A percentile compares a stretch with the other conserved stretches of the same genome.
These are phyloP conservation scores for Geotrichum cucujoidarum DNA, from an alignment of 1,139 yeast genomes.

Conservation along the genomic window DNA sequence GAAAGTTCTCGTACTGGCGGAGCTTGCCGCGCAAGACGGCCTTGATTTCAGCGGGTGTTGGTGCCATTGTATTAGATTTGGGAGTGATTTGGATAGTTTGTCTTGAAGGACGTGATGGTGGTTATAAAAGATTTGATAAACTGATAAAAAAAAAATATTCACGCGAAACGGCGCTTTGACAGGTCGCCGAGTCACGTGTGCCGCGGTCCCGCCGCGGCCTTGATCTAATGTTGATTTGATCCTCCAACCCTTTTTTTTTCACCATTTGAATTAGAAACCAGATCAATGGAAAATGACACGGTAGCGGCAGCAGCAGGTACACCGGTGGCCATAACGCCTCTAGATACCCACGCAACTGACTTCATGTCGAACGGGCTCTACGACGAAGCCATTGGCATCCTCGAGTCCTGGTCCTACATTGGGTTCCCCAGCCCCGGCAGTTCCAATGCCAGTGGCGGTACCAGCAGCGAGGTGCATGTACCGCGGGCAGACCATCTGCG, in stretches of 20 bases:
- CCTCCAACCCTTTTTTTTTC: too few species aligned
- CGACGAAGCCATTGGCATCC: constrained; percentile 3
- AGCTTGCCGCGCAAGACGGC: constrained; percentile 31
- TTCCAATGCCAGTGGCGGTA: too few species aligned
- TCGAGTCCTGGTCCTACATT: not conserved
- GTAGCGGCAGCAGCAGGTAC: not conserved
- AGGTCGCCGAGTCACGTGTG: too few species aligned
- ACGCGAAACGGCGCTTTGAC: too few species aligned
- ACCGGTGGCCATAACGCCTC: not conserved
- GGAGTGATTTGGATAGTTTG: too few species aligned
- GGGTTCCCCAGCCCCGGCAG: too few species aligned
- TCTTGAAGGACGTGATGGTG: too few species aligned
- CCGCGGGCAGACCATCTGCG: constrained; percentile 1
- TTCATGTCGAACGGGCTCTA: constrained; percentile 5
- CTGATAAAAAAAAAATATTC: not conserved
- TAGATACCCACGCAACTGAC: constrained; percentile 1
- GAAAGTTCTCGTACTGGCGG: constrained; percentile 85
- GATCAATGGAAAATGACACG: not conserved
- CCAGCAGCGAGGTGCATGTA: not conserved
- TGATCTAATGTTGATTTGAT: too few species aligned
- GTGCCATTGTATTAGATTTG: too few species aligned
- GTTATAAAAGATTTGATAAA: too few species aligned
- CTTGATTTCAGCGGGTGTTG: constrained; percentile 21
- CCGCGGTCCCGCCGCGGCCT: too few species aligned
- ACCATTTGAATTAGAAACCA: not conserved